Base-by-base conservation (phyloP, 495 filamentous ascomycete genomes). In the Daldinia caldariorum region DNA sequence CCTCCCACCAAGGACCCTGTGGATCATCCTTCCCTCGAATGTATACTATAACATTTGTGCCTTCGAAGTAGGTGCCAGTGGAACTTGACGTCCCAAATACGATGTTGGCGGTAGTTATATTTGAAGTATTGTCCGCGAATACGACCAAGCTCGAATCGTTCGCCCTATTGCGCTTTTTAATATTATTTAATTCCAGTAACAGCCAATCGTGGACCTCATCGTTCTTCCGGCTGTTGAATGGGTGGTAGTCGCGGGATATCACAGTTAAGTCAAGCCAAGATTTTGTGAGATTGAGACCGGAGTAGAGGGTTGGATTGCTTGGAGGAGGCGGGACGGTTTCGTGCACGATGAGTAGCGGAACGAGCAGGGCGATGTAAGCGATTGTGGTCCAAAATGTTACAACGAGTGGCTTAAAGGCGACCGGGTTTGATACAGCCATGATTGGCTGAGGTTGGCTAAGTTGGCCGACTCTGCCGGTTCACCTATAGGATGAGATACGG, bases 11-110 rank as follows among this genome's bases (percentile, higher is more conserved):
- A 12, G 83, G 82, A 6, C 84, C 85, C 2, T 83, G 77, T 58
- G 87, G 84, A 72, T 96, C 93, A 62, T 91, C 87, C 53, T 84
- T 88, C 10, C 95, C 95, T 32, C 90, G 88, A 67, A 99, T 90
- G 73, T 97, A 97, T 13, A 97, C 89, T 57, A 97, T 87, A 71
- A 97, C 90, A 74, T 99, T 99, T 38, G 88, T 95, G 18, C 93
- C 92, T 80, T 97, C 94, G 70, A 94, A 97, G 73, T 97, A 97
- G 9, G 88, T 86, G 45, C 83, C 90, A 34, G 50, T 59, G 9
- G 66, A 50, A 39, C 38, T 65, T 3, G 63, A 37, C 0, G 69
- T 12, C 43, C 56, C 57, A 49, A 72, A 75, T 55, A 77, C 47
- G 35, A 66, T 66, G 50, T 71, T 68, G 37, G 65, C 70, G 26